Conservation (phyloP, 768 basidiomycete genomes). For the Mycena latifolia region DNA sequence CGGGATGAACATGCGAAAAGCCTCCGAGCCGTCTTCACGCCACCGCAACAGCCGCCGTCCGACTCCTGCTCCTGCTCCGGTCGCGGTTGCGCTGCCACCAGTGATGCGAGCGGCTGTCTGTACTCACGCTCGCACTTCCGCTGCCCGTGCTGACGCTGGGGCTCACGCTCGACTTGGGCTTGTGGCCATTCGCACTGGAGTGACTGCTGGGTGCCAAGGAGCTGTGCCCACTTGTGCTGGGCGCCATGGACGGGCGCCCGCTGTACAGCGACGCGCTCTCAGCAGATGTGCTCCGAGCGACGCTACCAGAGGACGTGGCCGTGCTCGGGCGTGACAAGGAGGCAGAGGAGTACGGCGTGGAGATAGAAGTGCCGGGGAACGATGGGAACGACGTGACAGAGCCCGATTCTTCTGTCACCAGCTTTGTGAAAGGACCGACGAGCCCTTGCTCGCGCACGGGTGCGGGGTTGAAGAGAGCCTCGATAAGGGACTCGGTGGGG, state of each 20-base stretch:
- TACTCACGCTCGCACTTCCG: background rate
- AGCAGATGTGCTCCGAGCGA: background rate
- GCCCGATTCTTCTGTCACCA: constrained; percentile 25
- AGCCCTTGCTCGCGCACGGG: constrained; percentile 55
- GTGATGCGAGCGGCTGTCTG: constrained; percentile 9
- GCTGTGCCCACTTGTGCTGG: constrained; percentile 8
- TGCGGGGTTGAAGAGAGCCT: constrained; percentile 83
- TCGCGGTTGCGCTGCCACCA: constrained; percentile 34
- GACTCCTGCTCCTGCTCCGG: constrained; percentile 27
- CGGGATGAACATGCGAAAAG: background rate
- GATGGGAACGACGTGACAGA: constrained; percentile 9
- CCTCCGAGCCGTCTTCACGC: constrained; percentile 5
- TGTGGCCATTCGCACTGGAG: constrained; percentile 9
- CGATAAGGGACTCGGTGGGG: constrained; percentile 81
- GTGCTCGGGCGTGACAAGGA: constrained; percentile 24
- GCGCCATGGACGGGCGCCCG: background rate
- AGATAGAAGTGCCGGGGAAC: background rate
- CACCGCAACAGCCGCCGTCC: constrained; percentile 23
- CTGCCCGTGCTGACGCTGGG: constrained; percentile 14
- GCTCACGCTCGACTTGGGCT: background rate
- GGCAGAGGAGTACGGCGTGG: constrained; percentile 6
- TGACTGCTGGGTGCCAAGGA: constrained; percentile 20
- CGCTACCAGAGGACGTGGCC: constrained; percentile 12
- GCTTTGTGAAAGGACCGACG: constrained; percentile 56
- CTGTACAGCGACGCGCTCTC: constrained; percentile 8